phyloP scores from a whole-genome alignment of 2,329 filamentous ascomycete genomes.

The Xylaria arbuscula region DNA sequence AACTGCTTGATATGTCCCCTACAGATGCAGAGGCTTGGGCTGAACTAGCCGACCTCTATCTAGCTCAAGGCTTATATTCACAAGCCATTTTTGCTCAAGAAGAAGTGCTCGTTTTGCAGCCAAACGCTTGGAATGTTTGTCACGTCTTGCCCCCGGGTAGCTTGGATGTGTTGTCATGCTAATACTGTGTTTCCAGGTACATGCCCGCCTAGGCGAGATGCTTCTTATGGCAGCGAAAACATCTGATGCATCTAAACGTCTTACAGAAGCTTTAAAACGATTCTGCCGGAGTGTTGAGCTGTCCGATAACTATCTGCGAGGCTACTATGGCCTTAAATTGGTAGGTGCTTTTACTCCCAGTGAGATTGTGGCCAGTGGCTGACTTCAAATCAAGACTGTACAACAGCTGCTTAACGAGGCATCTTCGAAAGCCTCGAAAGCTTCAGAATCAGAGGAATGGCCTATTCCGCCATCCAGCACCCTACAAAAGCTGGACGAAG shows the following conservation, averaged over 20 bases:
- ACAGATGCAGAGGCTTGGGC: constrained; percentile 95
- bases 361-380: constrained; percentile 17
- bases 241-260: constrained; percentile 60
- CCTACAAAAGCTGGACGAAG: constrained; percentile 75
- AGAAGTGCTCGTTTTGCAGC: constrained; percentile 85
- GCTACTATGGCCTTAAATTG: constrained; percentile 90
- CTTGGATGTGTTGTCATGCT: constrained; percentile 40
- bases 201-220: constrained; percentile 87
- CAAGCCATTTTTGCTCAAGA: constrained; percentile 91
- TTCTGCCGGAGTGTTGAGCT: constrained; percentile 93
- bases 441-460: constrained; percentile 61
- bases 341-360: constrained; percentile 58
- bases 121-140: constrained; percentile 94
- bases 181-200: constrained; percentile 68
- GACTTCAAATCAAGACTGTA: constrained; percentile 57
- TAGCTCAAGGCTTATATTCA: constrained; percentile 78
- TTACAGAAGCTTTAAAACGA: constrained; percentile 81
- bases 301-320: constrained; percentile 90
- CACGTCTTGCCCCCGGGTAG: constrained; percentile 34
- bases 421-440: constrained; percentile 56
- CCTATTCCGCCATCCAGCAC: constrained; percentile 67
- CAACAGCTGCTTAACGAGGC: constrained; percentile 60
- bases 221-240: constrained; percentile 74
- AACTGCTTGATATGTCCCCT: constrained; percentile 83
- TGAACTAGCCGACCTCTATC: constrained; percentile 89